A percentile compares a stretch with the other conserved stretches of the same genome.
Conservation (phyloP, 1,139 yeast species). For the Debaryomyces singareniensis region DNA sequence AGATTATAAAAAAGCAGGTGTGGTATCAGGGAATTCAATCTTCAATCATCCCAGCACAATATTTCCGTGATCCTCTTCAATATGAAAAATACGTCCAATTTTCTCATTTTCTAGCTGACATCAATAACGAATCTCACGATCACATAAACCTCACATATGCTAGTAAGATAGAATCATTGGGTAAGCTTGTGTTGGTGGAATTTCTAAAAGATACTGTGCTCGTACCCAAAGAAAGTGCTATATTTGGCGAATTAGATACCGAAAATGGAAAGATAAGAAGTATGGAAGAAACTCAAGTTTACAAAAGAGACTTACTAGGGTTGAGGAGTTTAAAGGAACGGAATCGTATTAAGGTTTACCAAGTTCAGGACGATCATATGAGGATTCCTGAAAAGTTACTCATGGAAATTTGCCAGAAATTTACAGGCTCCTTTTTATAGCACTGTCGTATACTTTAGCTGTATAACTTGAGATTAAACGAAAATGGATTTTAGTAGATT, state of each 20-base stretch:
- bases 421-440: slow-evolving; percentile 23
- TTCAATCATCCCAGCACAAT: slow-evolving; percentile 65
- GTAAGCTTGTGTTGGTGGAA: slow-evolving; percentile 52
- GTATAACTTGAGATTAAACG: too few relatives aligned
- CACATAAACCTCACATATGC: slow-evolving; percentile 26
- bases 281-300: slow-evolving; percentile 46
- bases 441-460: slow-evolving; percentile 4
- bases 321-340: slow-evolving; percentile 39
- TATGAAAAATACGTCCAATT: slow-evolving; percentile 42
- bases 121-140: slow-evolving; percentile 54
- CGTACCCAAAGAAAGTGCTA: slow-evolving; percentile 68
- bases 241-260: slow-evolving; percentile 53
- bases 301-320: slow-evolving; percentile 53
- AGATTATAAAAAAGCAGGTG: slow-evolving; percentile 50
- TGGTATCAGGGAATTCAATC: slow-evolving; percentile 57
- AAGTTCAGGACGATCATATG: slow-evolving; percentile 65
- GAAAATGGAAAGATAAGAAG: slow-evolving; percentile 36
- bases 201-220: slow-evolving; percentile 61
- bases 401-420: slow-evolving; percentile 27
- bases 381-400: slow-evolving; percentile 46
- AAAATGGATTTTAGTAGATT: too few relatives aligned
- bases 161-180: slow-evolving; percentile 34
- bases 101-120: slow-evolving; percentile 53
- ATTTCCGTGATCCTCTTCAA: slow-evolving; percentile 52
- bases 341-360: slow-evolving; percentile 40